Conservation (phyloP, 2,329 filamentous ascomycete genomes). For the Tothia fuscella region DNA sequence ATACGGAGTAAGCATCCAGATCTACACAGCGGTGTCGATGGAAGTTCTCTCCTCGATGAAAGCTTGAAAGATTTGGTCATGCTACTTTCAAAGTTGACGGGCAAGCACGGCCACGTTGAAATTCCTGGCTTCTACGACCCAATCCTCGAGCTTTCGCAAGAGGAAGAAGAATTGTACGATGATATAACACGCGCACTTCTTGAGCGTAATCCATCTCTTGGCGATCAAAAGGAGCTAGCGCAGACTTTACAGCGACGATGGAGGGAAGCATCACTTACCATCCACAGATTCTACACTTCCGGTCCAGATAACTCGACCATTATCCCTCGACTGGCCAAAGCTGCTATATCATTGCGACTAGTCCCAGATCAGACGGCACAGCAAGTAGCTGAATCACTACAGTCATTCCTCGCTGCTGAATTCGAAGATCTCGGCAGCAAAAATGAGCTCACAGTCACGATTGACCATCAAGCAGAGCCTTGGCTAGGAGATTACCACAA, state of each 20-base stretch:
- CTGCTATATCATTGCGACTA: slow-evolving; percentile 77
- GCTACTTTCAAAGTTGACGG: slow-evolving; percentile 71
- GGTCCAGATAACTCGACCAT: slow-evolving; percentile 80
- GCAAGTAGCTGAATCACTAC: slow-evolving; percentile 57
- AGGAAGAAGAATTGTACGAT: slow-evolving; percentile 70
- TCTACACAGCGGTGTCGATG: slow-evolving; percentile 92
- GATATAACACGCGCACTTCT: slow-evolving; percentile 72
- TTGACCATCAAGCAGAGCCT: slow-evolving; percentile 88
- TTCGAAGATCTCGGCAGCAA: slow-evolving; percentile 67
- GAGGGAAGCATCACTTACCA: slow-evolving; percentile 88
- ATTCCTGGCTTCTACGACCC: slow-evolving; percentile 84
- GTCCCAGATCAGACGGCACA: slow-evolving; percentile 87
- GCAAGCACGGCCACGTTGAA: slow-evolving; percentile 64
- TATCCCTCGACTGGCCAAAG: slow-evolving; percentile 80
- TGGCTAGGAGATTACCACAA: slow-evolving; percentile 92
- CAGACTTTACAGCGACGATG: slow-evolving; percentile 82
- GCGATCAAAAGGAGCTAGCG: slow-evolving; percentile 58
- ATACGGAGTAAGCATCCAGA: slow-evolving; percentile 80
- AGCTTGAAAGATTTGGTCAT: slow-evolving; percentile 83
- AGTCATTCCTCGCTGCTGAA: slow-evolving; percentile 53
- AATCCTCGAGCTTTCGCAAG: slow-evolving; percentile 60
- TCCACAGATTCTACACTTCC: slow-evolving; percentile 86
- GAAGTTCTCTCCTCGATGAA: slow-evolving; percentile 79
- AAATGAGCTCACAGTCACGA: slow-evolving; percentile 68
- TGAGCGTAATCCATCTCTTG: slow-evolving; percentile 54